phyloP scores from a whole-genome alignment of 1,284 basidiomycete species.

The Lignosus rhinocerotis region DNA sequence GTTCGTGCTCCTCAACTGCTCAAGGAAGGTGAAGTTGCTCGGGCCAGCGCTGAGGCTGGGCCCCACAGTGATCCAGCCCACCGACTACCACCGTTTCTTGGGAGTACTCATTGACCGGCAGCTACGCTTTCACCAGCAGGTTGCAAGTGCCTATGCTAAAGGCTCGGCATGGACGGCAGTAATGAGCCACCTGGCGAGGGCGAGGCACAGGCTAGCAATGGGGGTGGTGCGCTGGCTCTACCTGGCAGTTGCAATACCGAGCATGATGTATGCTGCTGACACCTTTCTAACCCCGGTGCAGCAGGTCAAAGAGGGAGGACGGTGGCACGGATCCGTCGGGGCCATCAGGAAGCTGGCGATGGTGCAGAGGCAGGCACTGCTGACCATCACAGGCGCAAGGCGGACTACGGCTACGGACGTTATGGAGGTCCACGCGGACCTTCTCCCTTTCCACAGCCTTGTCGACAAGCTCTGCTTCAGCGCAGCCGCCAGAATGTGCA shows the following conservation, averaged over 20 bases:
- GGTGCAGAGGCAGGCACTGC: slow-evolving; percentile 36
- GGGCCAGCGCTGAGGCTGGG: not conserved
- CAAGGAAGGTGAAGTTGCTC: not conserved
- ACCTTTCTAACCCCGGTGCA: slow-evolving; percentile 34
- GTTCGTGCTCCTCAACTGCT: not conserved
- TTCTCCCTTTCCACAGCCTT: slow-evolving; percentile 33
- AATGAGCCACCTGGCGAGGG: slow-evolving; percentile 17
- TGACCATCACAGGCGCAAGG: slow-evolving; percentile 37
- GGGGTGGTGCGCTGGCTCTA: slow-evolving; percentile 22
- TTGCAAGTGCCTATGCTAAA: slow-evolving; percentile 31
- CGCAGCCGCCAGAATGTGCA: slow-evolving; percentile 32
- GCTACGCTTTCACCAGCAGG: slow-evolving; percentile 37
- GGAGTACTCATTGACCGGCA: slow-evolving; percentile 37
- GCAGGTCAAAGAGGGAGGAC: slow-evolving; percentile 4
- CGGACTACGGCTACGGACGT: slow-evolving; percentile 34
- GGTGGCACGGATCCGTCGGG: slow-evolving; percentile 15
- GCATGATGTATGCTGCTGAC: slow-evolving; percentile 38
- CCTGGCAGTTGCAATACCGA: slow-evolving; percentile 32
- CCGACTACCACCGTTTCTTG: slow-evolving; percentile 31
- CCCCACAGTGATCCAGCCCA: not conserved
- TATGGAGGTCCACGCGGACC: slow-evolving; percentile 33
- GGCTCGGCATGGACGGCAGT: slow-evolving; percentile 26
- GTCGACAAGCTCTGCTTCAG: slow-evolving; percentile 30
- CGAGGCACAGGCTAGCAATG: not conserved
- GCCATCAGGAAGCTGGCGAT: slow-evolving; percentile 17